Conservation (phyloP, 179 eudicot genomes). For the Pouteria campechiana region DNA sequence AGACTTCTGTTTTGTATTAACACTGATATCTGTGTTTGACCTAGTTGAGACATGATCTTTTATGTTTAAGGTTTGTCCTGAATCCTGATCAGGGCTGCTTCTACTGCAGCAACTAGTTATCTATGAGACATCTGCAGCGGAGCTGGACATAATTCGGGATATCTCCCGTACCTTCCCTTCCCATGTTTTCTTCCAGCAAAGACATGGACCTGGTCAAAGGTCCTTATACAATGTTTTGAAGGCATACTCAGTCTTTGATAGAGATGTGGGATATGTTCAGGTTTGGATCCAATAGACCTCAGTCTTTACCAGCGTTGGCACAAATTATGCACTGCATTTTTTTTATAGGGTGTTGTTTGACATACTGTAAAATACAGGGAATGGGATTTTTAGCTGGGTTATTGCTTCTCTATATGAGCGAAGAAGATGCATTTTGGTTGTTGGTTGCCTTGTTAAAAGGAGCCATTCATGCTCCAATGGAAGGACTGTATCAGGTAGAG, state of each 20-base stretch:
- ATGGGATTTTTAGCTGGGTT: conserved; percentile 97
- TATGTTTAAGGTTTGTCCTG: neutral
- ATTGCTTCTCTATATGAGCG: conserved; percentile 95
- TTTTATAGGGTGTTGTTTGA: neutral
- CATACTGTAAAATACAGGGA: conserved; percentile 44
- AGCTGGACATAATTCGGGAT: conserved; percentile 90
- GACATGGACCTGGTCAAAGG: conserved; percentile 99
- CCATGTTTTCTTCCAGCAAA: conserved; percentile 94
- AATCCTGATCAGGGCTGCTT: no score
- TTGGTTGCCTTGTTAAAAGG: conserved; percentile 94
- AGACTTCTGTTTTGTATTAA: no score
- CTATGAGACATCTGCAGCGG: conserved; percentile 90
- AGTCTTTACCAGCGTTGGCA: neutral
- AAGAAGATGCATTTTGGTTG: conserved; percentile 99
- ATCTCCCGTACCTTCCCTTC: conserved; percentile 99
- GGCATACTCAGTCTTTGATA: conserved; percentile 97
- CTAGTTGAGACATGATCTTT: neutral
- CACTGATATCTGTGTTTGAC: neutral
- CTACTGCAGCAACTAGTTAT: conserved; percentile 71
- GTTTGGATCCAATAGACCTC: conserved; percentile 19
- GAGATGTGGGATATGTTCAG: conserved; percentile 99
- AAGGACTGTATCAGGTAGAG: conserved; percentile 93
- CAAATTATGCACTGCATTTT: no score
- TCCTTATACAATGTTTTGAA: conserved; percentile 95
- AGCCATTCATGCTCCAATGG: conserved; percentile 96